Base-by-base conservation (phyloP, 306 rosid species). In the Dryas drummondii region DNA sequence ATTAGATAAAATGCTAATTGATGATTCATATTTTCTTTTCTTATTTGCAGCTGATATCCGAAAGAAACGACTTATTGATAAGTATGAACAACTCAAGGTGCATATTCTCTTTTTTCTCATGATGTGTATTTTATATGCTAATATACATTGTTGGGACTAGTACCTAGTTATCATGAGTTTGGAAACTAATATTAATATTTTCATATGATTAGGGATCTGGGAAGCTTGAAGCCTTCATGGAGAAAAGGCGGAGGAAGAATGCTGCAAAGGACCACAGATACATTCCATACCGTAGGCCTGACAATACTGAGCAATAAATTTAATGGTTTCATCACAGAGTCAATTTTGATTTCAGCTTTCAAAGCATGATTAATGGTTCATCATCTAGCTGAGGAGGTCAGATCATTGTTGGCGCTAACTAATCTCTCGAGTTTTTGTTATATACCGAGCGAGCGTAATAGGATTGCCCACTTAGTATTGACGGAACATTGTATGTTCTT, bases 171-270 rank as follows among this genome's bases (percentile, higher is more conserved):
- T 44, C 7, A 22, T 57, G 55, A 5, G 6, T 44, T 8, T 14
- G 66, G 55, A 16, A 41, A 56, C 44, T 48, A 49, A 19, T 53
- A 1, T 9, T 13, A n/a, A 9, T 26, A 3, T 42, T 51, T 65
- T 32, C 56, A 62, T 26, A 53, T 64, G 59, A 57, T 75, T 80
- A 90, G 97, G 75, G 85, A 9, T 70, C 96, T 78, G 96, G 96
- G 53, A 90, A 90, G 83, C 96, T 94, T 19, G 90, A 87, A 60
- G 37, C 91, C 52, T 94, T 75, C 70, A 61, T 94, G 48, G 90
- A 88, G 85, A 91, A 87, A 76, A 87, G 78, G 86, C 86, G 96
- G 82, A 86, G 75, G 87, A 94, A 89, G 83, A 94, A 94, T 83
- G 94, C 97, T 51, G 81, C 96, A 4, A 94, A 90, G 86, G 89